Conservation (phyloP, 768 basidiomycete species). For the Coprinopsis marcescibilis region DNA sequence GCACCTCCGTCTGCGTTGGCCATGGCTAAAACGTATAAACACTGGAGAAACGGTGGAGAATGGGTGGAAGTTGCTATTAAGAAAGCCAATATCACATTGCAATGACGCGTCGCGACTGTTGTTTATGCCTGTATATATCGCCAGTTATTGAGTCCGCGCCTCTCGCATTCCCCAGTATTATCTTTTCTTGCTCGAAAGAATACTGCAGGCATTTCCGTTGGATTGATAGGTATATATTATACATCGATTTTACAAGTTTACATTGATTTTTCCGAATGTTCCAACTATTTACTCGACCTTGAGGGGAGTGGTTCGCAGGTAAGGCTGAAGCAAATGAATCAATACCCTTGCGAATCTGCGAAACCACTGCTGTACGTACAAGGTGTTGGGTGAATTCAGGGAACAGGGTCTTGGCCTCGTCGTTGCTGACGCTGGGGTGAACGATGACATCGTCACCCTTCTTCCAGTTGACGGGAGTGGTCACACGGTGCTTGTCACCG, state of each 20-base stretch:
- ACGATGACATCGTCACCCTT: slow-evolving; percentile 93
- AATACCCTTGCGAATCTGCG: slow-evolving; percentile 6
- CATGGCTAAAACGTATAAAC: slow-evolving; percentile 39
- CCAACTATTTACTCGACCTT: slow-evolving; percentile 22
- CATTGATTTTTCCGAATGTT: slow-evolving; percentile 9
- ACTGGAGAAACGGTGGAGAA: too few species aligned
- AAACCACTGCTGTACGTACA: slow-evolving; percentile 33
- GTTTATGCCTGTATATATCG: too few species aligned
- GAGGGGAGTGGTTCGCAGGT: slow-evolving; percentile 78
- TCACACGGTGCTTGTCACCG: slow-evolving; percentile 78
- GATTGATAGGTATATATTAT: too few species aligned
- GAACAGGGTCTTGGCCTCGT: slow-evolving; percentile 91
- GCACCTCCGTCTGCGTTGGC: slow-evolving; percentile 79
- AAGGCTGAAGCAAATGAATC: slow-evolving; percentile 47
- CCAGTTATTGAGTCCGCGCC: too few species aligned
- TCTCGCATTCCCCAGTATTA: too few species aligned
- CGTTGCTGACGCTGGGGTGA: slow-evolving; percentile 74
- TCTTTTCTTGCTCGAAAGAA: too few species aligned
- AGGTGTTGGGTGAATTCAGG: slow-evolving; percentile 75
- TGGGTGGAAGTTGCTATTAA: too few species aligned
- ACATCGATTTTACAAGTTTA: slow-evolving; percentile 8
- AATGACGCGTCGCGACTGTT: slow-evolving; percentile 15
- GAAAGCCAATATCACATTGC: slow-evolving; percentile 14
- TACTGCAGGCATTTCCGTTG: too few species aligned
- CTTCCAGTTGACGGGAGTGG: slow-evolving; percentile 94